Evolutionary conservation across 495 filamentous ascomycete genomes (phyloP).

Genomic region (Xylaria flabelliformis): DNA sequence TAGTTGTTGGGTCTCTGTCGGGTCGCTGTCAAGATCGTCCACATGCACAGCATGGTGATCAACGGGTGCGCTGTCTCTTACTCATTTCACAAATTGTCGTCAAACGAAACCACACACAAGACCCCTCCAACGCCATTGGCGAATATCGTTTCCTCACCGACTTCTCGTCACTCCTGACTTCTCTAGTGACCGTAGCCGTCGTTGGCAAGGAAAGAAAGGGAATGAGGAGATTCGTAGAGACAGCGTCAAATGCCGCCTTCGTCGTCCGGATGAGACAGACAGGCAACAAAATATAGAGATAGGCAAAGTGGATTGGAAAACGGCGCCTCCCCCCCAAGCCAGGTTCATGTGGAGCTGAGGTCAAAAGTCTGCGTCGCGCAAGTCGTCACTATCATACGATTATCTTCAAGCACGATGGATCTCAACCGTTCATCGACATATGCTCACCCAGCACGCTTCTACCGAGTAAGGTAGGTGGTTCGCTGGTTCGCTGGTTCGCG

Average conservation of each 20-base stretch:
- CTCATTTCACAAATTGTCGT: constrained; percentile 16
- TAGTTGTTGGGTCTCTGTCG: not conserved
- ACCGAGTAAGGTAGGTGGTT: not conserved
- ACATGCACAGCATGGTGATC: constrained; percentile 17
- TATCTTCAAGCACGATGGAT: constrained; percentile 7
- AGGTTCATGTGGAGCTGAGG: constrained; percentile 21
- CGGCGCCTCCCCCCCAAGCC: constrained; percentile 14
- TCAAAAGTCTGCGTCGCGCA: constrained; percentile 11
- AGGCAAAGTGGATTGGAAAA: not conserved
- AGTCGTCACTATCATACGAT: constrained; percentile 29
- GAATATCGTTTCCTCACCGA: constrained; percentile 15
- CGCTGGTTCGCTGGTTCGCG: too few species aligned
- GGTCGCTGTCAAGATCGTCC: constrained; percentile 22
- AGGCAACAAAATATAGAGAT: not conserved
- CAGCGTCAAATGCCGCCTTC: not conserved
- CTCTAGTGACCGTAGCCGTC: not conserved
- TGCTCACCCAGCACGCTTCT: constrained; percentile 16
- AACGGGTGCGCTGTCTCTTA: constrained; percentile 26
- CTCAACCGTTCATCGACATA: not conserved
- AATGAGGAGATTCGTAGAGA: not conserved
- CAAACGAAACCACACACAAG: constrained; percentile 5
- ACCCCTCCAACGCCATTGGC: not conserved
- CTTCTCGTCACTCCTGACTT: constrained; percentile 24
- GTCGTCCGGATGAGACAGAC: not conserved
- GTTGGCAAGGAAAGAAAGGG: not conserved